These are phyloP conservation scores for Fusarium caatingaense DNA, from an alignment of 2,329 filamentous ascomycete genomes.

Conservation along the genomic window DNA sequence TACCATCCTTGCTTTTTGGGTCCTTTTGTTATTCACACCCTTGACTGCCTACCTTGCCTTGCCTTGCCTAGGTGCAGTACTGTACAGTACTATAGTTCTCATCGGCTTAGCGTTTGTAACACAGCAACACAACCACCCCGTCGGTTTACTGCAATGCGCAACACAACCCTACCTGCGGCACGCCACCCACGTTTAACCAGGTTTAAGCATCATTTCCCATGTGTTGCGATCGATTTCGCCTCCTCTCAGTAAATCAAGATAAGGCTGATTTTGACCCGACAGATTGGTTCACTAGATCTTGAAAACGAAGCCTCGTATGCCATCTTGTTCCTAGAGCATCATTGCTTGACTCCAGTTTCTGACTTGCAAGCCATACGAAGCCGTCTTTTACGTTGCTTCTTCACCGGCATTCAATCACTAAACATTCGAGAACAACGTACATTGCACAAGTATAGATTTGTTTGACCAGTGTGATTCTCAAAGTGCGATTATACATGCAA, in stretches of 20 bases:
- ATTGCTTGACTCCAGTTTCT: not conserved
- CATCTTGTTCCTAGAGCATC: not conserved
- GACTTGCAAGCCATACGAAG: not conserved
- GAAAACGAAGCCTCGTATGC: not conserved
- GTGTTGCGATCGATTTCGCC: conserved; percentile 38
- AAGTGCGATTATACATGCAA: conserved; percentile 3
- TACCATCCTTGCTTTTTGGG: conserved; percentile 27
- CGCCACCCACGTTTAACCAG: conserved; percentile 36
- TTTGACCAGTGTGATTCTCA: conserved; percentile 1
- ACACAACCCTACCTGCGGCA: conserved; percentile 31
- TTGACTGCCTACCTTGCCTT: conserved; percentile 16
- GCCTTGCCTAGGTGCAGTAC: not conserved
- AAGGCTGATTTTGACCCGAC: conserved; percentile 30
- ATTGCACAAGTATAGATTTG: not conserved
- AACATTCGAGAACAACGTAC: not conserved
- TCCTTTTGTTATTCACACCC: conserved; percentile 38
- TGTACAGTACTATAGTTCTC: not conserved
- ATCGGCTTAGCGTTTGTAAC: conserved; percentile 42
- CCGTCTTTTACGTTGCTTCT: not conserved
- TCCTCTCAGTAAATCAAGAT: conserved; percentile 9
- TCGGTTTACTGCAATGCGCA: conserved; percentile 30
- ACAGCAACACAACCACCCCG: conserved; percentile 37
- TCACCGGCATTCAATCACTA: not conserved
- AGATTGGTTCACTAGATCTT: conserved; percentile 20
- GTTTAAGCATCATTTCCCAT: conserved; percentile 30